Evolutionary conservation across 2,329 filamentous ascomycete species (phyloP), one percentile per base, ranked within the genome.

Genomic region (Cladosporium sp.): DNA sequence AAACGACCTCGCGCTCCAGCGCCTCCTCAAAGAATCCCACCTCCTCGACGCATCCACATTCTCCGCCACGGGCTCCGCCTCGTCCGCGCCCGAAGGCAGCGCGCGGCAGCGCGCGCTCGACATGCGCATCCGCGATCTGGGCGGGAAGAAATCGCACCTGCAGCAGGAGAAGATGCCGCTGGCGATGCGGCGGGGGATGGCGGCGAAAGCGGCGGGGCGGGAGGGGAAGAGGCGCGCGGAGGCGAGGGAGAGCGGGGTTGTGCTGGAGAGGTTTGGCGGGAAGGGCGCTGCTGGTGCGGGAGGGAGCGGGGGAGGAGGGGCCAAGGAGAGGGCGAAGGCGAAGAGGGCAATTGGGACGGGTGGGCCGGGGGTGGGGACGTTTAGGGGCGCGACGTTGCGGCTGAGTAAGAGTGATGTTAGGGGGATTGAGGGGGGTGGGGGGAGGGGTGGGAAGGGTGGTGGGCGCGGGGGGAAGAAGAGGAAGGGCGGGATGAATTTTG

Each of bases 1-100:
- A 68, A 91, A 96, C 69, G 93, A 97, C 69, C 83, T 95, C 50
- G 91, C 89, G 37, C 83, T 98, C 11, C 92, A 96, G 69, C 85
- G 90, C 43, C 83, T 98, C 38, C 82, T 98, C 54, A 80, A 85
- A 61, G 93, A 98, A 76, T 96, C 91, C 0, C 90, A 95, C 71
- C 84, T 97, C 56, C 83, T 97, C 53, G 79, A 83, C 44, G 74
- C 80, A 1, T 75, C 78, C 11, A 73, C 75, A 28, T 74, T 77
- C 52, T 74, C 78, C 3, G 74, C 79, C 16, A 64, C 71, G n/a
- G 75, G 79, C 18, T 66, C 71, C 13, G 62, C 73, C 42, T 66
- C 71, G 38, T 52, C 46, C 0, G 56, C 52, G 4, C 66, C 68
- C 31, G 72, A 75, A 3, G 91, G 91, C 50, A 84, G 83, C 62